A percentile compares a stretch with the other conserved stretches of the same genome.
Evolutionary conservation across 148 eudicot genomes (phyloP).

Genomic region (Mesembryanthemum crystallinum): DNA sequence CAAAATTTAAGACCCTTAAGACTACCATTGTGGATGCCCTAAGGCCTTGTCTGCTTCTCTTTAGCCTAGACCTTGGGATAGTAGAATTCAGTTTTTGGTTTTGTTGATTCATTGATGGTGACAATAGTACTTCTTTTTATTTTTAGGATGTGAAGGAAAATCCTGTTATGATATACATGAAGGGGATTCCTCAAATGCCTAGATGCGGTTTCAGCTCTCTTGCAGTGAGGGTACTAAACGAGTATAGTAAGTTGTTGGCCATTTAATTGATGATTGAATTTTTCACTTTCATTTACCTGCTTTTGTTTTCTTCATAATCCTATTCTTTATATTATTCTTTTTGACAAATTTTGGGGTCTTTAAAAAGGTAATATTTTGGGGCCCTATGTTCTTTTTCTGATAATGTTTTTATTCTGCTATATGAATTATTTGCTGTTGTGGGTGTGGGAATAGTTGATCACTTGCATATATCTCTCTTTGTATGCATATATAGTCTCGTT

Average conservation of each 20-base stretch:
- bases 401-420: neutral
- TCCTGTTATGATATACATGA: constrained; percentile 91
- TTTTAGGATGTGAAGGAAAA: constrained; percentile 85
- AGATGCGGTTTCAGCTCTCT: constrained; percentile 92
- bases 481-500: neutral
- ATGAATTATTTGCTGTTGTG: neutral
- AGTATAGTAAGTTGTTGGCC: constrained; percentile 57
- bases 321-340: neutral
- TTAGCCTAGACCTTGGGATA: neutral
- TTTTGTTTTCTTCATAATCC: neutral
- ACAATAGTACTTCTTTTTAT: neutral
- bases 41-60: neutral
- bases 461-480: neutral
- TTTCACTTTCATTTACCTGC: neutral
- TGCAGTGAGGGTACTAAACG: constrained; percentile 74
- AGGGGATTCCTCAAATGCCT: constrained; percentile 84
- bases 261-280: neutral
- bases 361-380: no score
- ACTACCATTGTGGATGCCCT: no score
- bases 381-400: neutral
- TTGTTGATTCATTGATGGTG: neutral
- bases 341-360: no score
- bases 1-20: no score
- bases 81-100: neutral
- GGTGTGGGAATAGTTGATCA: neutral